Percentiles rank a stretch among this genome's conserved stretches.
These are phyloP conservation scores for Isabelozyma rhagii DNA, from an alignment of 805 yeast species.

Conservation along the genomic window DNA sequence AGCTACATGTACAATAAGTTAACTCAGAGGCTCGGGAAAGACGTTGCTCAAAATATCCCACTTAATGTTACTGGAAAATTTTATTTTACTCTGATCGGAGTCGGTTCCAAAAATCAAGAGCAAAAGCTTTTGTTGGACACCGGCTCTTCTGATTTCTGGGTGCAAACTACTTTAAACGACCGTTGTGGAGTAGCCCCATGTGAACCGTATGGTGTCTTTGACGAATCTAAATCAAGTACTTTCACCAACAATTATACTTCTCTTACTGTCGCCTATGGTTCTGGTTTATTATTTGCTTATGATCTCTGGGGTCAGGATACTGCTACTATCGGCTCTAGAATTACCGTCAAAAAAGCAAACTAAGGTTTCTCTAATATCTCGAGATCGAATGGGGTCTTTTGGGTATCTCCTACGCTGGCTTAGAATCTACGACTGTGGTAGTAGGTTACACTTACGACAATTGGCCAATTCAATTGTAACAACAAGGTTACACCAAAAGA, in stretches of 20 bases:
- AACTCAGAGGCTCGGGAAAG: background rate
- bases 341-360: constrained; percentile 2
- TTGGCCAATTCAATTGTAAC: constrained; percentile 30
- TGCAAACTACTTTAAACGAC: constrained; percentile 13
- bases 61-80: constrained; percentile 6
- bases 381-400: constrained; percentile 17
- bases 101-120: constrained; percentile 17
- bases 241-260: constrained; percentile 24
- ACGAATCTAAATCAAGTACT: constrained; percentile 25
- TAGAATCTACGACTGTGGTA: constrained; percentile 5
- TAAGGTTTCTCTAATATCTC: constrained; percentile 9
- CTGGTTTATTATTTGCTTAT: constrained; percentile 38
- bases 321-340: constrained; percentile 3
- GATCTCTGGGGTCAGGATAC: constrained; percentile 1
- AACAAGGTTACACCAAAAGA: constrained; percentile 31
- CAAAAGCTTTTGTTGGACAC: constrained; percentile 29
- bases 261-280: constrained; percentile 45
- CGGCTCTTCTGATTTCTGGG: constrained; percentile 33
- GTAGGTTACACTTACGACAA: constrained; percentile 11
- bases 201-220: constrained; percentile 36
- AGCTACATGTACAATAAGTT: background rate
- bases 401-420: constrained; percentile 13
- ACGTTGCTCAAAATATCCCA: too few relatives aligned
- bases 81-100: constrained; percentile 11
- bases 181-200: constrained; percentile 23